phyloP scores from a whole-genome alignment of 805 yeast genomes.

The Scheffersomyces stipitis region DNA sequence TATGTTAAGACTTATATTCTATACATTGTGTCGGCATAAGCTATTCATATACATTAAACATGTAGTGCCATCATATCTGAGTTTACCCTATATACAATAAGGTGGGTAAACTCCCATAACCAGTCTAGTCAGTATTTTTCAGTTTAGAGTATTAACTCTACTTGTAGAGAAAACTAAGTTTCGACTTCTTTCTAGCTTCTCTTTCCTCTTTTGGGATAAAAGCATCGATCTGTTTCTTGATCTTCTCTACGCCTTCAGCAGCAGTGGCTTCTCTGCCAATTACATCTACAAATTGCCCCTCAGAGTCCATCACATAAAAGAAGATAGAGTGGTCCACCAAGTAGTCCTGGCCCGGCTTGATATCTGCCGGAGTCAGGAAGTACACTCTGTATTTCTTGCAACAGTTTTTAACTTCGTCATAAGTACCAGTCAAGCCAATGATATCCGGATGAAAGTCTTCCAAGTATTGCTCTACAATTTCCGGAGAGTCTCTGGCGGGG shows the following conservation, averaged over 20 bases:
- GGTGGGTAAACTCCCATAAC: background rate
- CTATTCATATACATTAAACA: too few relatives aligned
- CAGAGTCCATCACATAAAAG: constrained; percentile 98
- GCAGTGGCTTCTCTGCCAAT: constrained; percentile 89
- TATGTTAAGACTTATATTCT: too few relatives aligned
- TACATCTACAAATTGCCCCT: constrained; percentile 92
- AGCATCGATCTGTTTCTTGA: constrained; percentile 70
- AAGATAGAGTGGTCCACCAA: constrained; percentile 96
- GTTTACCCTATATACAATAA: too few relatives aligned
- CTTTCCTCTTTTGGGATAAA: constrained; percentile 73
- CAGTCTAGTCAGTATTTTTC: background rate
- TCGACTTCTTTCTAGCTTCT: constrained; percentile 58
- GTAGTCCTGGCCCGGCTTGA: constrained; percentile 94
- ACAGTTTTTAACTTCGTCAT: constrained; percentile 75
- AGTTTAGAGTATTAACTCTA: constrained; percentile 19
- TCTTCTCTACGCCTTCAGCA: constrained; percentile 71
- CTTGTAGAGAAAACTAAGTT: constrained; percentile 60
- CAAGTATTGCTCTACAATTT: constrained; percentile 77
- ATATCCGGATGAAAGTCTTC: constrained; percentile 87
- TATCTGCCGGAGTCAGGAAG: constrained; percentile 93
- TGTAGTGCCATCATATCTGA: too few relatives aligned
- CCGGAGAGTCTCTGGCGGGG: constrained; percentile 92
- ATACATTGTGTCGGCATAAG: too few relatives aligned
- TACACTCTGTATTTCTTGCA: constrained; percentile 93
- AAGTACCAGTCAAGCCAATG: constrained; percentile 88